phyloP scores from a whole-genome alignment of 1,139 yeast species.

The Hemisphaericaspora xylofermentans region DNA sequence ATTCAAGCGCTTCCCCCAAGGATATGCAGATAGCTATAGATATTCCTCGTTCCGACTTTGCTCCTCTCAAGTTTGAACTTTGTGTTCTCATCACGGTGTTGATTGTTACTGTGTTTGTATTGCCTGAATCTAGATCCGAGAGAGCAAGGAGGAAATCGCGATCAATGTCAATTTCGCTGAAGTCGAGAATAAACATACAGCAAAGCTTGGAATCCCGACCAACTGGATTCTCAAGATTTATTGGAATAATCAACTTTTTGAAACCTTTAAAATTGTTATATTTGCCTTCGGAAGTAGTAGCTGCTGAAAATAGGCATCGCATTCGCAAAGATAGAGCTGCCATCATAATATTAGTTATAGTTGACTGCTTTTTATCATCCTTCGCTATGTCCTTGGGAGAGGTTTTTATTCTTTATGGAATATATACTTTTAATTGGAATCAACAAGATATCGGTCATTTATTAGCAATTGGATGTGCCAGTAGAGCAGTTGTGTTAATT shows the following conservation, averaged over 20 bases:
- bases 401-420: conserved; percentile 55
- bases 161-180: conserved; percentile 27
- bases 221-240: conserved; percentile 1
- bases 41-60: conserved; percentile 22
- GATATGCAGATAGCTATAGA: conserved; percentile 1
- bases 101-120: conserved; percentile 32
- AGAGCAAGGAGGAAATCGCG: conserved; percentile 48
- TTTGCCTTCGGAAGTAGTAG: conserved; percentile 39
- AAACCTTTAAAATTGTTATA: conserved; percentile 47
- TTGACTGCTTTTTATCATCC: conserved; percentile 46
- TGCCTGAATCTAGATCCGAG: conserved; percentile 62
- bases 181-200: conserved; percentile 8
- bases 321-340: conserved; percentile 24
- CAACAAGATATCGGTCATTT: conserved; percentile 59
- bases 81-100: conserved; percentile 22
- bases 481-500: conserved; percentile 36
- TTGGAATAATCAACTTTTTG: conserved; percentile 25
- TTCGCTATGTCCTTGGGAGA: conserved; percentile 43
- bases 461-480: conserved; percentile 53
- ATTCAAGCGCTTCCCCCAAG: conserved; percentile 11
- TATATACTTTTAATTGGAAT: conserved; percentile 58
- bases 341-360: conserved; percentile 44
- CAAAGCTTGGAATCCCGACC: conserved; percentile 2
- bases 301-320: conserved; percentile 13
- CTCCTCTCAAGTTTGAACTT: conserved; percentile 34